Evolutionary conservation across 1,139 yeast genomes (phyloP).

Genomic region (Yamadazyma siamensis): DNA sequence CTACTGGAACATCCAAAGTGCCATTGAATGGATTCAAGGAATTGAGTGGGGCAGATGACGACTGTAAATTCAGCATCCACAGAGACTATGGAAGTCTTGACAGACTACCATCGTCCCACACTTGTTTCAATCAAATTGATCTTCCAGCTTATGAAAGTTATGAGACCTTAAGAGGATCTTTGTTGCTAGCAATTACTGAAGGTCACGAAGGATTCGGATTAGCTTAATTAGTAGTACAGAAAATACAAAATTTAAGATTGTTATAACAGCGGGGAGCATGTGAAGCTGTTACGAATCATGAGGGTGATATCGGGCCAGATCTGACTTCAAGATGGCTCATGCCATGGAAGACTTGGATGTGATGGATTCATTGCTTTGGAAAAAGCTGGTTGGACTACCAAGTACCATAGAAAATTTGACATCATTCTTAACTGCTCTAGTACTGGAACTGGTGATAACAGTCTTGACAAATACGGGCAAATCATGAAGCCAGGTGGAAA

Average conservation of each 20-base stretch:
- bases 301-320: too few species aligned
- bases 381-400: too few species aligned
- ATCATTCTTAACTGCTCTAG: too few species aligned
- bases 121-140: conserved; percentile 94
- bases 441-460: too few species aligned
- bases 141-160: conserved; percentile 91
- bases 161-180: conserved; percentile 76
- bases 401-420: too few species aligned
- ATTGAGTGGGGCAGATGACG: conserved; percentile 84
- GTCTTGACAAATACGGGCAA: too few species aligned
- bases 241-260: conserved; percentile 1
- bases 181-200: conserved; percentile 84
- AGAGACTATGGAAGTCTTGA: conserved; percentile 85
- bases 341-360: too few species aligned
- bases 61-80: conserved; percentile 84
- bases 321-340: too few species aligned
- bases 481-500: too few species aligned
- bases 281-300: too few species aligned
- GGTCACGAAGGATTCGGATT: conserved; percentile 97
- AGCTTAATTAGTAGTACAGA: conserved; percentile 33
- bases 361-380: too few species aligned
- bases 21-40: conserved; percentile 93
- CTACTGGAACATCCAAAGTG: conserved; percentile 96
- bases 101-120: conserved; percentile 91
- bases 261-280: not conserved